A percentile compares a stretch with the other conserved stretches of the same genome.
phyloP scores from a whole-genome alignment of 495 filamentous ascomycete genomes.

The Aspergillus diversus region DNA sequence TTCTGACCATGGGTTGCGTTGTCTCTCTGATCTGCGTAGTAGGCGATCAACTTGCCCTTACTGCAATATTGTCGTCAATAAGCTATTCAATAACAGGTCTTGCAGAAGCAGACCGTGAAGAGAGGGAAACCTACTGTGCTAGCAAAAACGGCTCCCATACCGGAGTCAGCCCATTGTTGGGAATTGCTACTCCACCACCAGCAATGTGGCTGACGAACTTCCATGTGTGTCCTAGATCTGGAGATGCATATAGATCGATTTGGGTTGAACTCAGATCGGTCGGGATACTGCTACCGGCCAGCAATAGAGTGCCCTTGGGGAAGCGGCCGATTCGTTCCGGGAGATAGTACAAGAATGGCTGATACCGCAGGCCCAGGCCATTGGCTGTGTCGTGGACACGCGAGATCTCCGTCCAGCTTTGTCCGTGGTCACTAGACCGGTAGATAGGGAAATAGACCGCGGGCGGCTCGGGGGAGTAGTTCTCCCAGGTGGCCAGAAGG shows the following conservation, averaged over 20 bases:
- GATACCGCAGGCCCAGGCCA: conserved; percentile 66
- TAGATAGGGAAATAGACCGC: conserved; percentile 52
- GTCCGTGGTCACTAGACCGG: conserved; percentile 61
- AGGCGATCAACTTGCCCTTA: conserved; percentile 61
- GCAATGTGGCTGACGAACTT: conserved; percentile 68
- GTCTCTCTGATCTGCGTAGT: conserved; percentile 69
- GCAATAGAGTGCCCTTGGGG: conserved; percentile 60
- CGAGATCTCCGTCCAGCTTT: conserved; percentile 64
- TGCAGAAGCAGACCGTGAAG: conserved; percentile 3
- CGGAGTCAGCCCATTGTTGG: conserved; percentile 65
- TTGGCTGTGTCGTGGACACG: conserved; percentile 65
- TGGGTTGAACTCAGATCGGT: conserved; percentile 63
- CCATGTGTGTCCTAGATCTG: conserved; percentile 63
- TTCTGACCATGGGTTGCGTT: conserved; percentile 69
- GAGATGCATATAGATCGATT: conserved; percentile 68
- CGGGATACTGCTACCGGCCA: conserved; percentile 66
- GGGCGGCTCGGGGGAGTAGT: conserved; percentile 58
- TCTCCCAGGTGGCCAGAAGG: conserved; percentile 57
- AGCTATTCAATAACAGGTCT: neutral
- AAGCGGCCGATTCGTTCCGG: conserved; percentile 58
- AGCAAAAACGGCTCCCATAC: conserved; percentile 75
- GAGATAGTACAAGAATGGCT: conserved; percentile 68
- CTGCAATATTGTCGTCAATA: conserved; percentile 26
- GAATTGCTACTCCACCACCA: conserved; percentile 60
- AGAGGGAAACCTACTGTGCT: conserved; percentile 36